Evolutionary conservation across 2,329 filamentous ascomycete species (phyloP).

Genomic region (Orbilia javanica): DNA sequence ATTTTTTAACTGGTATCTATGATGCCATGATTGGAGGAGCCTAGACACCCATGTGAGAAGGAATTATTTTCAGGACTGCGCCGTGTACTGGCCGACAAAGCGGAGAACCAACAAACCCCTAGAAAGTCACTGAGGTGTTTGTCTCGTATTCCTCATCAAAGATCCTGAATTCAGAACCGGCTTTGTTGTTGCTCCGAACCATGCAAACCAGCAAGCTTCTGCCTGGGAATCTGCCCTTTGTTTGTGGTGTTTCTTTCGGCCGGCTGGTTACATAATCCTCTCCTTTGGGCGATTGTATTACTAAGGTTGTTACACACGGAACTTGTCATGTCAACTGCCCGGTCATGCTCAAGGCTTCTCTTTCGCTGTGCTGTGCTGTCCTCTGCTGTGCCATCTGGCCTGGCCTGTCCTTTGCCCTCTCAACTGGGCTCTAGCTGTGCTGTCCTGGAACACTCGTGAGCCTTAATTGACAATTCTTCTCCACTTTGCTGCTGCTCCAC

Average conservation of each 20-base stretch:
- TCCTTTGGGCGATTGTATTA: neutral
- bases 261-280: neutral
- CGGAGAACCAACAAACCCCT: neutral
- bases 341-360: neutral
- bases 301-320: conserved; percentile 7
- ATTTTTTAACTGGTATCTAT: neutral
- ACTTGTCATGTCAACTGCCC: neutral
- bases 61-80: too few relatives aligned
- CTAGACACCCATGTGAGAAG: neutral
- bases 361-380: neutral
- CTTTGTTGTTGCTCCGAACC: conserved; percentile 6
- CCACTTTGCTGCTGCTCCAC: conserved; percentile 3
- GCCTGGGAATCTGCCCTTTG: neutral
- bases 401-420: neutral
- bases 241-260: neutral
- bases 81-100: neutral
- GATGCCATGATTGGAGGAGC: neutral
- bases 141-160: conserved; percentile 17
- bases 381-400: neutral
- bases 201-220: neutral
- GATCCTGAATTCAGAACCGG: neutral
- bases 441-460: neutral
- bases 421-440: neutral
- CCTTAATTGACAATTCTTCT: conserved; percentile 1
- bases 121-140: neutral